Evolutionary conservation across 192 early-diverging fungal genomes (phyloP), one percentile per base, ranked within the genome.

Genomic region (Mortierella antarctica): DNA sequence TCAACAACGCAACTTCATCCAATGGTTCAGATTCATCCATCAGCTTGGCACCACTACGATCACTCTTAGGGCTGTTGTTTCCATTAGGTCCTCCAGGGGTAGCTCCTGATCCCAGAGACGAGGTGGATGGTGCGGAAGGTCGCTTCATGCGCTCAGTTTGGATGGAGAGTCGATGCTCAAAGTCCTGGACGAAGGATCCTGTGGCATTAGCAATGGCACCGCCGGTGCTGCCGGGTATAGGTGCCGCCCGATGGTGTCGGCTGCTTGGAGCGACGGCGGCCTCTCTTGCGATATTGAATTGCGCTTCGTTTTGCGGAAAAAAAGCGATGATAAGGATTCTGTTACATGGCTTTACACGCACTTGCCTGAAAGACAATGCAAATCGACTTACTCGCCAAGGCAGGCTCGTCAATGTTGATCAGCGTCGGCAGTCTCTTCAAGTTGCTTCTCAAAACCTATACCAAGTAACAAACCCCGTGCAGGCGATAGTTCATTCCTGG

Each of bases 1-100:
- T 92, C 54, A 94, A 89, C 67, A 93, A 84, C 21, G 90, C 90
- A 21, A 90, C 83, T 67, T 95, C 88, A 68, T 93, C 91, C 62
- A 71, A 18, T 5, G 70, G 70, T 40, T 72, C 74, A 31, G 21
- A 48, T 9, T 71, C 70, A 14, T 74, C 81, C 55, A 79, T 65
- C 44, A 79, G 58, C 55, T 65, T 70, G 12, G 73, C n/a, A 47
- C 58, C 60, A 44, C 31, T 60, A n/a, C 65, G 65, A 41, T 64
- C 60, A 18, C 61, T 64, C 21, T n/a, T 17, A 13, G 70, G 64
- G 50, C 73, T 71, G 41, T 10, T 61, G 8, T 66, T 39, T 41
- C 62, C 64, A 21, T 62, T 47, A 13, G 57, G 63, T 4, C 18
- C 45, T 65, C 68, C 68, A 7, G 74, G 67, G 1, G 54, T 65